Evolutionary conservation across 176 grass and related monocot species (phyloP), one percentile per base, ranked within the genome.

Genomic region (Hordeum vulgare): DNA sequence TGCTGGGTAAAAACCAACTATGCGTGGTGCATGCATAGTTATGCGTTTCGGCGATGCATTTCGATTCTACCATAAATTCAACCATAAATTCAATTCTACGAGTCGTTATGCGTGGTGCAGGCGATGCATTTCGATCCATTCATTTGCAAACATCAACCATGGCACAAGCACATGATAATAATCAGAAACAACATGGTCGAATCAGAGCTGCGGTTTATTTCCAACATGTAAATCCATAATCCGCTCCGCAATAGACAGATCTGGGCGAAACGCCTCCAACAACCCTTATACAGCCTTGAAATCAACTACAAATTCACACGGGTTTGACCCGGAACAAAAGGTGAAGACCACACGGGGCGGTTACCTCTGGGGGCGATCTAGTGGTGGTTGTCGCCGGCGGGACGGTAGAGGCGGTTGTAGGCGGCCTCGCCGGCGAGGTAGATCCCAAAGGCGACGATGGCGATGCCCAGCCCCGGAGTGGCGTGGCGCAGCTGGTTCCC

Each of bases 391-490:
- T 84, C 85, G 74, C 75, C 40, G 72, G 82, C 85, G 31, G 92
- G 71, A 39, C 77, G 82, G 80, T 77, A 59, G 72, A 98, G 27
- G 67, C 73, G 85, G 85, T 93, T 95, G 91, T 95, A 98, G 85
- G 91, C 85, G 34, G 90, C 84, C 85, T 98, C 96, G 13, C 88
- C 91, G 54, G 88, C 91, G 68, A 98, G 80, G 89, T 98, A 98
- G 89, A 98, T 85, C 71, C 96, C 96, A 68, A 95, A 98, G 61
- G 96, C 96, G 88, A 98, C 93, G 83, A 98, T 86, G 41, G 93
- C 93, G 83, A 93, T 98, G 80, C 96, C 96, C 74, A 98, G 89
- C 44, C 96, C 96, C 15, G 93, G 96, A 1, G 85, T 85, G 33
- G 96, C 90, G 26, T 90, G 82, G 83, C 96, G 96, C 74, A 98